Percentiles rank a stretch among this genome's conserved stretches.
These are phyloP conservation scores for Nasturtium officinale DNA, from an alignment of 345 rosid genomes.

Conservation along the genomic window DNA sequence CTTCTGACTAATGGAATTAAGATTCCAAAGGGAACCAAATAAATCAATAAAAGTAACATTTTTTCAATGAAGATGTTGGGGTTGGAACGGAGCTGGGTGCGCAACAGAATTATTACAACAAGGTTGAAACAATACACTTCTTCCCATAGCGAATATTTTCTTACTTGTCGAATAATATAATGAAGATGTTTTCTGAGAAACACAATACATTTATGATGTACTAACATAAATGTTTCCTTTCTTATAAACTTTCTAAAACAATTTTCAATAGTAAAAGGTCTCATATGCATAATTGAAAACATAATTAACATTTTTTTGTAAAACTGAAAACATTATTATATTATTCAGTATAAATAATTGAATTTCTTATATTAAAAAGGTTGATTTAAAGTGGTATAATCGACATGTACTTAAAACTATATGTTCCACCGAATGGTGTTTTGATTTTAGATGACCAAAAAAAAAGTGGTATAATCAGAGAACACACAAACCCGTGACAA, in stretches of 20 bases:
- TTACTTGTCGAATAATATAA: no score
- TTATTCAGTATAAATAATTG: not conserved
- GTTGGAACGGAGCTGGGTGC: not conserved
- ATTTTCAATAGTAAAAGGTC: not conserved
- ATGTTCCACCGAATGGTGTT: no score
- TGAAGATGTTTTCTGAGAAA: no score
- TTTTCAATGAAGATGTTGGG: not conserved
- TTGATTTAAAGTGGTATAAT: not conserved
- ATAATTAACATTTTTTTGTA: not conserved
- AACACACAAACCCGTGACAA: conserved; percentile 16
- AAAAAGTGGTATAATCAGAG: not conserved
- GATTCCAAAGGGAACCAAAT: not conserved
- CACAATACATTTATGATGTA: not conserved
- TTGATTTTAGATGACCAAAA: no score
- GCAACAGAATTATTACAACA: not conserved
- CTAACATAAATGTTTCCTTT: not conserved
- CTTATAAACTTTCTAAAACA: not conserved
- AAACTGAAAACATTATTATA: not conserved
- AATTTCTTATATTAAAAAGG: no score
- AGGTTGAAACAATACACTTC: no score
- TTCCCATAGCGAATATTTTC: no score
- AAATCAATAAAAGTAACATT: not conserved
- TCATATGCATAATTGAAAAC: not conserved
- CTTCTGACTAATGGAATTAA: conserved; percentile 24
- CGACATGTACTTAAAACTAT: no score